A percentile compares a stretch with the other conserved stretches of the same genome.
These are phyloP conservation scores for Hemileccinum impolitum DNA, from an alignment of 768 basidiomycete genomes.

Conservation along the genomic window DNA sequence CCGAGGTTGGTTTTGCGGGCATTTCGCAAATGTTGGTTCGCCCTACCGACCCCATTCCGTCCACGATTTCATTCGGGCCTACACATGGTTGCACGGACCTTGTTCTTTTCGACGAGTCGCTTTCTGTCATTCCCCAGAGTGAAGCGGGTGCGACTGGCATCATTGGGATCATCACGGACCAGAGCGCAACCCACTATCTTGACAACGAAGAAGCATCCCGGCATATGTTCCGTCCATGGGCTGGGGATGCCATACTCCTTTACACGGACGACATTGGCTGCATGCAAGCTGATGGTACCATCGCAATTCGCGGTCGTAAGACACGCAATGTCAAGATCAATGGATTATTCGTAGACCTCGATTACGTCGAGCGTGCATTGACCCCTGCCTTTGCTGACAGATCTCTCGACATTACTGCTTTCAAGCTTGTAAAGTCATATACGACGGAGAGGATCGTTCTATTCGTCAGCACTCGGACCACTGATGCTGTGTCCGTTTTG, in stretches of 20 bases:
- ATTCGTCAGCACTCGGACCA: constrained; percentile 16
- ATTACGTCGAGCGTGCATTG: constrained; percentile 27
- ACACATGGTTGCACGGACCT: constrained; percentile 29
- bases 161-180: constrained; percentile 23
- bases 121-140: constrained; percentile 20
- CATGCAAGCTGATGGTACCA: constrained; percentile 27
- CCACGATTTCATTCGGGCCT: constrained; percentile 25
- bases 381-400: constrained; percentile 20
- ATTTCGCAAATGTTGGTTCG: constrained; percentile 30
- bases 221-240: constrained; percentile 30
- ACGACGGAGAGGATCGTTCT: constrained; percentile 25
- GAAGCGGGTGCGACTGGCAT: constrained; percentile 25
- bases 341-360: constrained; percentile 28
- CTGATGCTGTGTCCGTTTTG: constrained; percentile 19
- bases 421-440: constrained; percentile 28
- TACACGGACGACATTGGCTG: constrained; percentile 30
- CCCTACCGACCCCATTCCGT: constrained; percentile 24
- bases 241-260: constrained; percentile 19
- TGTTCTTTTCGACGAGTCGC: constrained; percentile 24
- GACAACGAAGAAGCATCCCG: constrained; percentile 24
- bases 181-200: constrained; percentile 28
- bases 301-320: constrained; percentile 25
- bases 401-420: constrained; percentile 15
- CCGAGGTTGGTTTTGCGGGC: constrained; percentile 30
- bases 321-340: constrained; percentile 30